Base-by-base conservation (phyloP, 2,329 filamentous ascomycete species). In the Westerdykella sp. region DNA sequence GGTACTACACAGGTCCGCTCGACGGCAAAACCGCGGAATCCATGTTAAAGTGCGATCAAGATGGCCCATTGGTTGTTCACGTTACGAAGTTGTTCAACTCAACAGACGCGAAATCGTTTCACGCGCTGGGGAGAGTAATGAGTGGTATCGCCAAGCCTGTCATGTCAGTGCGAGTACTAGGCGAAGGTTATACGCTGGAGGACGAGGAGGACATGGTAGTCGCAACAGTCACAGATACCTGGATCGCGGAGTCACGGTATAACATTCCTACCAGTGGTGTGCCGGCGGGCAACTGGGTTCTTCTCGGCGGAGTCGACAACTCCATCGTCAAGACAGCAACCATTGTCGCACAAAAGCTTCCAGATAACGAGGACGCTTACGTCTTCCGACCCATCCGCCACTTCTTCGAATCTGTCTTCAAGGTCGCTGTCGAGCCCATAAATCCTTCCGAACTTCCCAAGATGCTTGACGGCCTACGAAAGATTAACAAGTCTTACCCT, bases 311-410 rank as follows among this genome's bases (percentile, higher is more conserved):
- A 12, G 83, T 98, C 22, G 91, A 97, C 72, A 97, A 97, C 67
- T 96, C 90, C 4, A 97, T 98, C 56, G 88, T 97, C 70, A 98
- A 98, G 70, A 91, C 89, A 2, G 93, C 93, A 7, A 98, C 93
- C 0, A 77, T 98, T 38, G 81, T 98, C 23, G 81, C 88, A 1
- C 80, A 81, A 32, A 84, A 82, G 52, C 76, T 95, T 7, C 84
- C 88, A 21, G 84, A 94, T 41, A 81, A 93, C 37, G 91, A 97
- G 66, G 89, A 95, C 49, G 89, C 87, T 0, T 94, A 94, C 67
- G 95, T 98, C 59, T 97, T 98, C 78, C 85, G 83, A 51, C 91
- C 93, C 0, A 79, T 98, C 47, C 81, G 83, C 7, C 93, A 98
- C 70, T 95, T 97, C 69, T 97, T 93, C 25, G 88, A 98, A 65